Conservation (phyloP, 179 eudicot genomes). For the Amaranthus tricolor region DNA sequence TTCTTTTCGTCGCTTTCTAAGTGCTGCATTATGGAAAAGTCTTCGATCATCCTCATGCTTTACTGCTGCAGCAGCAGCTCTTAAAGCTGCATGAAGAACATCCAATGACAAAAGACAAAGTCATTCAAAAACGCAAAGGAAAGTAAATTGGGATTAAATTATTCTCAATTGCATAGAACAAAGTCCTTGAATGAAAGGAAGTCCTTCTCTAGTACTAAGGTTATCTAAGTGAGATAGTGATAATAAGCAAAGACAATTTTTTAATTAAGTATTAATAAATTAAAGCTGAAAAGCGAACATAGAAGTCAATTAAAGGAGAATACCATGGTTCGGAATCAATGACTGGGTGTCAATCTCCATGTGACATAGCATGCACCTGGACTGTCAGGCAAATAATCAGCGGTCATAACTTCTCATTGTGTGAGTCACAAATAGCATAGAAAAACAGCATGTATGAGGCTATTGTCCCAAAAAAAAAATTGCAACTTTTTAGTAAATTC, state of each 20-base stretch:
- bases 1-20: constrained; percentile 82
- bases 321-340: constrained; percentile 85
- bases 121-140: not conserved
- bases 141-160: not conserved
- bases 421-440: constrained; percentile 7
- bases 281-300: not conserved
- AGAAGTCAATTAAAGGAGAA: not conserved
- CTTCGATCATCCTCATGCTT: constrained; percentile 80
- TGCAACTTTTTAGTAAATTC: not conserved
- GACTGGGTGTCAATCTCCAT: constrained; percentile 57
- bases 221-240: not conserved
- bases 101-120: not conserved
- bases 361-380: constrained; percentile 73
- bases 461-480: not conserved
- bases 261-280: not conserved
- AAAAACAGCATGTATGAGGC: constrained; percentile 8
- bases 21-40: constrained; percentile 71
- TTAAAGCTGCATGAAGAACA: constrained; percentile 53
- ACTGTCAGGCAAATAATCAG: constrained; percentile 48
- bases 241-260: not conserved
- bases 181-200: constrained; percentile 1
- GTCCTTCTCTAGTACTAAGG: not conserved
- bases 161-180: not conserved
- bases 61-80: constrained; percentile 87
- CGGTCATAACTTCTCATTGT: not conserved